Evolutionary conservation across 1,284 basidiomycete genomes (phyloP), one percentile per base, ranked within the genome.

Genomic region (Ustilago shanxiensis): DNA sequence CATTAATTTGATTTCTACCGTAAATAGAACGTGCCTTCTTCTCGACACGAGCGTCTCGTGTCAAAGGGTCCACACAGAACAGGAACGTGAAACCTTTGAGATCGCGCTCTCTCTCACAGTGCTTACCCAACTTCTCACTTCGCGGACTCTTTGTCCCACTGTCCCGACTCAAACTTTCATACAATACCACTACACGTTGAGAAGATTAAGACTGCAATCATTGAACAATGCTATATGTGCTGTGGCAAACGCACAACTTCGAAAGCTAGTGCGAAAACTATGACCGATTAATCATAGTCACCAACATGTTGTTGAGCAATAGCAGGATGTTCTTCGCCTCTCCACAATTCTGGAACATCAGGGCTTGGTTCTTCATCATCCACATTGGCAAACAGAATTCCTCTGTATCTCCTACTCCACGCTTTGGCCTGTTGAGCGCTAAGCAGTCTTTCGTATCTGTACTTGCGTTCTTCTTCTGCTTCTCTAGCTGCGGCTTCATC

Each of bases 391-490:
- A 77, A 69, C 20, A 72, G 60, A 22, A 77, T 72, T 0, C 69
- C 74, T 29, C 69, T 64, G 35, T 77, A 77, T 28, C 60, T 55
- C n/a, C 66, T 49, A 59, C 69, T 72, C 74, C 74, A 77, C 29
- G 74, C 74, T 53, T 77, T 77, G 11, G 74, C 74, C 58, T 77
- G 74, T n/a, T 77, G 74, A 28, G 69, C 69, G 18, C 66, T 69
- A n/a, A 77, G 60, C 60, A 77, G 50, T 0, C 74, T 58, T 20
- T 77, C 74, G 60, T 72, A 77, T 20, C 74, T 47, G 18, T 77
- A 77, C 56, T 55, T 65, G 2, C 69, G 33, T 7, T 77, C 69
- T 20, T 77, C 66, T 10, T 69, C 63, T 18, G 65, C 64, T 22
- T 60, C 64, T 2, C 58, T 54, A n/a, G 22, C 20, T 18, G 67